Conservation (phyloP, 768 basidiomycete species). For the Bullera alba region DNA sequence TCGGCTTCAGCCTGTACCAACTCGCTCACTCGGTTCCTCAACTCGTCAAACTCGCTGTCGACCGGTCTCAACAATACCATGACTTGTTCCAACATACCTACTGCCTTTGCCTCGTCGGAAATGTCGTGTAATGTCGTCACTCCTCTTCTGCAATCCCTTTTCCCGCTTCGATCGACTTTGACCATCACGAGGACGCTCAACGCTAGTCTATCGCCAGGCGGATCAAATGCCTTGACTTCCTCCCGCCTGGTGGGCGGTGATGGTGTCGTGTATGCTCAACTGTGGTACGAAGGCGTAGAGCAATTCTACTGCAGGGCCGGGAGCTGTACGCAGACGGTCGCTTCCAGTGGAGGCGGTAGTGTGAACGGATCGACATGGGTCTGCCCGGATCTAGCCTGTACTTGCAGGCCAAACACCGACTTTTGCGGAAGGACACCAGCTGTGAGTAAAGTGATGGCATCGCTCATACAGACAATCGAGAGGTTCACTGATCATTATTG, state of each 20-base stretch:
- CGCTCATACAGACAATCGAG: not conserved
- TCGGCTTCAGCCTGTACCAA: constrained; percentile 61
- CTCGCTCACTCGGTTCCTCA: constrained; percentile 49
- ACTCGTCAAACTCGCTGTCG: constrained; percentile 40
- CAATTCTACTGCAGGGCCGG: constrained; percentile 79
- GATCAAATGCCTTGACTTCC: constrained; percentile 1
- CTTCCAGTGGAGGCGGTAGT: constrained; percentile 16
- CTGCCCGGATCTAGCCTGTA: constrained; percentile 68
- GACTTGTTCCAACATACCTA: constrained; percentile 62
- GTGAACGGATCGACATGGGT: constrained; percentile 55
- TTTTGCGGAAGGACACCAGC: constrained; percentile 60
- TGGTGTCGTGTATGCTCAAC: constrained; percentile 33
- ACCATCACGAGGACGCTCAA: constrained; percentile 73
- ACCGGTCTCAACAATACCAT: constrained; percentile 56
- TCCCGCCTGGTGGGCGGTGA: constrained; percentile 16
- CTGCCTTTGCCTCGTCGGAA: constrained; percentile 70
- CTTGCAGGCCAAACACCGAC: constrained; percentile 59
- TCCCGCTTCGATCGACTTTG: constrained; percentile 62
- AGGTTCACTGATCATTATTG: too few relatives aligned
- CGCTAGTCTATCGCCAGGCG: constrained; percentile 58
- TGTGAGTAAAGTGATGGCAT: not conserved
- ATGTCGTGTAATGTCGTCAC: constrained; percentile 80
- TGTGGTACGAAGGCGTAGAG: constrained; percentile 44
- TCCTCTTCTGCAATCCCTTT: constrained; percentile 71
- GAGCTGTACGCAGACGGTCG: constrained; percentile 59